phyloP scores from a whole-genome alignment of 805 yeast species.

The Babjeviella inositovora region DNA sequence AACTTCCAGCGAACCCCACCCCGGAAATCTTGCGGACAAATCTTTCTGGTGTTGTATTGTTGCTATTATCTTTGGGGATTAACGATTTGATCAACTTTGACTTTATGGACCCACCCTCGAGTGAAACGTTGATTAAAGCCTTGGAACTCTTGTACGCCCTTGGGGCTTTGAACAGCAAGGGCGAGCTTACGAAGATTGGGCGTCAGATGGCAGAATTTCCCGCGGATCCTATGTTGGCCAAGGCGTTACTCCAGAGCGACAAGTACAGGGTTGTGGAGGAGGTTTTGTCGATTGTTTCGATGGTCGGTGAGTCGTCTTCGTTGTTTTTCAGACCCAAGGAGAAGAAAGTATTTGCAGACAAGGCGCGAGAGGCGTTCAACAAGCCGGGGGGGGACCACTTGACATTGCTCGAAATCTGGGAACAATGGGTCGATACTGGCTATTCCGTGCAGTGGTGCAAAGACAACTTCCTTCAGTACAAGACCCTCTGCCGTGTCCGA shows the following conservation, averaged over 20 bases:
- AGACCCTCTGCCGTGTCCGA: constrained; percentile 49
- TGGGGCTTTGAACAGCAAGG: constrained; percentile 74
- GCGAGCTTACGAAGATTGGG: constrained; percentile 66
- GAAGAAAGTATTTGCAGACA: constrained; percentile 49
- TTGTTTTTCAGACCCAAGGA: constrained; percentile 60
- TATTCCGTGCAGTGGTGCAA: constrained; percentile 70
- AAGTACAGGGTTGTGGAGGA: constrained; percentile 48
- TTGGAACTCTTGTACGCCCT: constrained; percentile 71
- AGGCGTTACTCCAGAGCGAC: constrained; percentile 50
- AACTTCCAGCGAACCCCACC: constrained; percentile 61
- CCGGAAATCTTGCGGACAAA: constrained; percentile 91
- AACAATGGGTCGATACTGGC: constrained; percentile 59
- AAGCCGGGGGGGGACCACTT: constrained; percentile 61
- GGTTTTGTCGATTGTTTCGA: constrained; percentile 58
- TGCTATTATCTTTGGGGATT: constrained; percentile 73
- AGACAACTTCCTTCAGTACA: constrained; percentile 68
- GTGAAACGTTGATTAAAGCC: constrained; percentile 56
- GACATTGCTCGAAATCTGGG: constrained; percentile 56
- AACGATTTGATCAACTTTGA: constrained; percentile 72
- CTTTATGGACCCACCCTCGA: constrained; percentile 81
- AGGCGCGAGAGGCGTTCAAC: constrained; percentile 38
- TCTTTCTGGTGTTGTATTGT: constrained; percentile 56
- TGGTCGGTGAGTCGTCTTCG: constrained; percentile 68
- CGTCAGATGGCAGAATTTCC: constrained; percentile 85
- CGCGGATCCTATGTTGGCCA: constrained; percentile 79